Percentiles rank a stretch among this genome's conserved stretches.
Conservation (phyloP, 1,284 basidiomycete species). For the Dichomitus squalens region DNA sequence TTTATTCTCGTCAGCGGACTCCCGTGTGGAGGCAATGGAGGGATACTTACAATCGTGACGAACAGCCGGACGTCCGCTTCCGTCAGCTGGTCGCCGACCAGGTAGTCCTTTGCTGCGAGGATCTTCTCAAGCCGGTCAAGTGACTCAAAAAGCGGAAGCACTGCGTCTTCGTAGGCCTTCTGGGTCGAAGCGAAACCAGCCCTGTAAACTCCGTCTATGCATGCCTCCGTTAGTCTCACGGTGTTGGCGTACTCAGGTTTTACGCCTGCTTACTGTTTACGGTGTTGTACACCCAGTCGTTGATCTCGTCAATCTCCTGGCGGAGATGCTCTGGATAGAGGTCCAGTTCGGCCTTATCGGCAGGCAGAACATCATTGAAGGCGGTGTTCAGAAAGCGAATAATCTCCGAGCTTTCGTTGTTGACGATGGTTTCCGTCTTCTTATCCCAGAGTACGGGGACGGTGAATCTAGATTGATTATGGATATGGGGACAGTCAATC, state of each 20-base stretch:
- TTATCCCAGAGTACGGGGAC: constrained; percentile 96
- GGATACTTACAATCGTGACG: constrained; percentile 79
- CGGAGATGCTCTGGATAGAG: constrained; percentile 25
- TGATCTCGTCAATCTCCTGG: constrained; percentile 82
- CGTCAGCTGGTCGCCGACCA: constrained; percentile 81
- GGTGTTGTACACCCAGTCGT: constrained; percentile 84
- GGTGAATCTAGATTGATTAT: constrained; percentile 65
- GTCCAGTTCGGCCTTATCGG: constrained; percentile 55
- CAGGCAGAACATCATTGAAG: constrained; percentile 77
- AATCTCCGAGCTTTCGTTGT: constrained; percentile 94
- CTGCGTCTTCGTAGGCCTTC: constrained; percentile 80
- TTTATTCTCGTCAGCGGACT: neutral
- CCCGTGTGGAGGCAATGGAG: neutral
- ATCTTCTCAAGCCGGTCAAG: constrained; percentile 84
- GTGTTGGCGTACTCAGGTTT: too few species aligned
- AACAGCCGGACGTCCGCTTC: constrained; percentile 93
- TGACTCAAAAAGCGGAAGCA: constrained; percentile 70
- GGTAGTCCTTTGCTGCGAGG: constrained; percentile 77
- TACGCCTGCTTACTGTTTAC: constrained; percentile 77
- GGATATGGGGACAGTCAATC: too few species aligned
- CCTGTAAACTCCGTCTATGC: constrained; percentile 83
- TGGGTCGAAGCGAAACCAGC: constrained; percentile 86
- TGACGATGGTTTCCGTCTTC: constrained; percentile 87
- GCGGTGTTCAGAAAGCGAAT: constrained; percentile 89
- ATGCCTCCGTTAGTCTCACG: neutral